Evolutionary conservation across 2,329 filamentous ascomycete genomes (phyloP).

Genomic region (Cercospora sp.): DNA sequence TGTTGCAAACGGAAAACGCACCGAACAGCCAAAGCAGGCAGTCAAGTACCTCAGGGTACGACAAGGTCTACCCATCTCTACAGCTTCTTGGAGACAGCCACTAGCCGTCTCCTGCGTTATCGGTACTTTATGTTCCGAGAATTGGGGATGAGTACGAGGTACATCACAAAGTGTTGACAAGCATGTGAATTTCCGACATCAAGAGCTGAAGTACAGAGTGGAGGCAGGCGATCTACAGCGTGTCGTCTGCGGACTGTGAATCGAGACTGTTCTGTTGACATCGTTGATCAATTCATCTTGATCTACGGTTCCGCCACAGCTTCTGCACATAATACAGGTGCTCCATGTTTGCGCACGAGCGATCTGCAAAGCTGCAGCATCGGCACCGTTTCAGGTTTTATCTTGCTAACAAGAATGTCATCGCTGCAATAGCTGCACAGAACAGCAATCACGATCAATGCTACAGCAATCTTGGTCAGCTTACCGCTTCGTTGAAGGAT

Average conservation of each 20-base stretch:
- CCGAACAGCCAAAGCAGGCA: slow-evolving; percentile 2
- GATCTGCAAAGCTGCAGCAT: slow-evolving; percentile 8
- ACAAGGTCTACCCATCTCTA: not conserved
- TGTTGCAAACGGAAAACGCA: not conserved
- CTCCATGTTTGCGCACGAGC: not conserved
- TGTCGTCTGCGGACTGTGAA: not conserved
- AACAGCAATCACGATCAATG: slow-evolving; percentile 21
- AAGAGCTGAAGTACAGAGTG: not conserved
- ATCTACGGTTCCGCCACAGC: slow-evolving; percentile 8
- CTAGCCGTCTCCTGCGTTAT: not conserved
- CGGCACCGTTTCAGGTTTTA: not conserved
- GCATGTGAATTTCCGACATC: not conserved
- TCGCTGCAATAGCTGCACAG: slow-evolving; percentile 1
- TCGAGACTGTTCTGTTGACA: not conserved
- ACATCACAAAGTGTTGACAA: not conserved
- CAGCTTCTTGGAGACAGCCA: not conserved
- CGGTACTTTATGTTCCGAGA: not conserved
- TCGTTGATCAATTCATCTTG: not conserved
- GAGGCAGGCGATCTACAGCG: slow-evolving; percentile 6
- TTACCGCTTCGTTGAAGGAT: slow-evolving; percentile 11
- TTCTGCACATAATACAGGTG: slow-evolving; percentile 5
- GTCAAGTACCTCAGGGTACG: slow-evolving; percentile 1
- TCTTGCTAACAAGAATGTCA: slow-evolving; percentile 1
- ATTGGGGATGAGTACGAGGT: not conserved
- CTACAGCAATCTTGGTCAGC: slow-evolving; percentile 24